Base-by-base conservation (phyloP, 306 rosid species). In the Medicago arabica region DNA sequence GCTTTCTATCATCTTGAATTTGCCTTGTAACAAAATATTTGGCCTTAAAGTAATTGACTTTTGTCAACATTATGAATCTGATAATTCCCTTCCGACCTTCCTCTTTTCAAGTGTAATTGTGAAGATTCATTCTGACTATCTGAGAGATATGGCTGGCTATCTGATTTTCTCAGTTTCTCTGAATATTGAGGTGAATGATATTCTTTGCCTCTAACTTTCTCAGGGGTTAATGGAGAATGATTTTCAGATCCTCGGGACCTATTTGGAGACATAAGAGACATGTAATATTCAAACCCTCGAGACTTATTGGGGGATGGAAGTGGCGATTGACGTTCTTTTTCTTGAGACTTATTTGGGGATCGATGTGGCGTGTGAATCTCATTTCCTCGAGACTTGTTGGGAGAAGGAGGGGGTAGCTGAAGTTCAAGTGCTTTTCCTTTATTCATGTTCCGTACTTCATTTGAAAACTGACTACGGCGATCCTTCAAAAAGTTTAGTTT, bases 401-500 rank as follows among this genome's bases (percentile, higher is more conserved):
- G 71, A 16, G 78, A 77, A 51, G 73, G 78, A 75, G 50, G 70
- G 55, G 70, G 77, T 25, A 53, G 75, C n/a, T 49, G 79, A 60
- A 81, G 38, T 74, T 84, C 85, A 10, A 23, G 40, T 63, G 77
- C 88, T 47, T 73, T 58, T 38, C 78, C 71, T 70, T 75, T 85
- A 69, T 81, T 43, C 15, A 75, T 2, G 14, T 34, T 75, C 15
- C 36, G 49, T 13, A 36, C 18, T 16, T 73, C 57, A 73, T 23
- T 44, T 59, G 69, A 25, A 73, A 40, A n/a, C 31, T 16, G 92
- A 86, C 66, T 85, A 19, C 91, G 90, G 19, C 88, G 84, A 76
- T 89, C 96, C 79, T 93, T 90, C 91, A 89, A 66, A 75, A 93
- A 85, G 83, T 87, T 86, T 49, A 89, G 83, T 75, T 87, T 80